Percentiles rank a stretch among this genome's conserved stretches.
Conservation (phyloP, 306 rosid species). For the Abrus pulchellus region DNA sequence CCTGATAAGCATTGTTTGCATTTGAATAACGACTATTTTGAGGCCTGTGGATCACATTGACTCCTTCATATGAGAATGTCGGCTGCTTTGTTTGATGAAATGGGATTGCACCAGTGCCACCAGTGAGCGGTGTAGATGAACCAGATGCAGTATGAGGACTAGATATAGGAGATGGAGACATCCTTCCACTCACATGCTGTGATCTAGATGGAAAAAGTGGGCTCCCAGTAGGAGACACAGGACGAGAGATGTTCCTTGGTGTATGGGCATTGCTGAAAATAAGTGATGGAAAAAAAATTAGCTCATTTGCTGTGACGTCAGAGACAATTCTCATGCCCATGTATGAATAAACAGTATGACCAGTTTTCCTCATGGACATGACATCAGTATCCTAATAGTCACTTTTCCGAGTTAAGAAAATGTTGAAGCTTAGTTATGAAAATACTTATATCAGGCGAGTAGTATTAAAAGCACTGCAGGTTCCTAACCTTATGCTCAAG, state of each 20-base stretch:
- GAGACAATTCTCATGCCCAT: slow-evolving; percentile 18
- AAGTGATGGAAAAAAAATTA: slow-evolving; percentile 22
- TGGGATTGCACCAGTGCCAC: slow-evolving; percentile 64
- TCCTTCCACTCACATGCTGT: slow-evolving; percentile 64
- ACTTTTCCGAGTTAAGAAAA: background rate
- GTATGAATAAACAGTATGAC: slow-evolving; percentile 4
- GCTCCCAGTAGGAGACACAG: slow-evolving; percentile 73
- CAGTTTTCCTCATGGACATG: slow-evolving; percentile 41
- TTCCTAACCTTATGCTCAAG: background rate
- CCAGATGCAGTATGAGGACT: slow-evolving; percentile 80
- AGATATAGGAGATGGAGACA: slow-evolving; percentile 80
- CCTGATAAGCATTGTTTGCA: slow-evolving; percentile 50
- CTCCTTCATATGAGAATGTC: slow-evolving; percentile 53
- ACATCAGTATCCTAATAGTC: slow-evolving; percentile 9
- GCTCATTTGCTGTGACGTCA: background rate
- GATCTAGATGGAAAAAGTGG: slow-evolving; percentile 66
- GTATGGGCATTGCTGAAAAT: slow-evolving; percentile 65
- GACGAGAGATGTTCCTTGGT: slow-evolving; percentile 69
- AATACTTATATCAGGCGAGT: no score
- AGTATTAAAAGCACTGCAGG: background rate
- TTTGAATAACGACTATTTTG: slow-evolving; percentile 48
- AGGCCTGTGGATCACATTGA: slow-evolving; percentile 52
- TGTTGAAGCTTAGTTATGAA: slow-evolving; percentile 11
- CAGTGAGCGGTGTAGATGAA: slow-evolving; percentile 71
- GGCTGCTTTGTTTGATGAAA: slow-evolving; percentile 61